phyloP scores from a whole-genome alignment of 176 grass and related monocot genomes.

The Olyra latifolia region DNA sequence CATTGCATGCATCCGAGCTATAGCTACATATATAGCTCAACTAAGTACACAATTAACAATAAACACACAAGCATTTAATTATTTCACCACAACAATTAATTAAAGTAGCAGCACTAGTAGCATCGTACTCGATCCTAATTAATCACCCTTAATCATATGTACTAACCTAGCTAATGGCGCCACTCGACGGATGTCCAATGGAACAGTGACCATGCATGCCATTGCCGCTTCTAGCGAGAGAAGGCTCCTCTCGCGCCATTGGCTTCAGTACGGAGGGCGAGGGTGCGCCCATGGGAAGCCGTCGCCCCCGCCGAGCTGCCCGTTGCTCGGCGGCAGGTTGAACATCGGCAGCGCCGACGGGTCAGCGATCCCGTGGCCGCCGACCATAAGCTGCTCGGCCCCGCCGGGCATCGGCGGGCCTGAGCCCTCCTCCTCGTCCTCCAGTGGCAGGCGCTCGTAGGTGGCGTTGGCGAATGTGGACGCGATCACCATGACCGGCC shows the following conservation, averaged over 20 bases:
- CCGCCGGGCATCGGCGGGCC: slow-evolving; percentile 42
- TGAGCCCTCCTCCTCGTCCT: slow-evolving; percentile 67
- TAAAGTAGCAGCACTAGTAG: background rate
- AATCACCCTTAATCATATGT: slow-evolving; percentile 52
- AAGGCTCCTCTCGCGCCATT: background rate
- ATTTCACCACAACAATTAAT: slow-evolving; percentile 24
- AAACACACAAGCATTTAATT: slow-evolving; percentile 41
- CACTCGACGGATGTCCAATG: slow-evolving; percentile 38
- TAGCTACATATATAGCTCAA: slow-evolving; percentile 26
- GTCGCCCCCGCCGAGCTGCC: slow-evolving; percentile 60
- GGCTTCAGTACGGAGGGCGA: slow-evolving; percentile 62
- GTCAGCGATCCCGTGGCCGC: slow-evolving; percentile 58
- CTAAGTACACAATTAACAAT: slow-evolving; percentile 40
- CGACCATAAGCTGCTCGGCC: slow-evolving; percentile 47
- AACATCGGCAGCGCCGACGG: slow-evolving; percentile 67
- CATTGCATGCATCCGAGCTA: slow-evolving; percentile 7
- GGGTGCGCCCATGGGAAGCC: slow-evolving; percentile 69
- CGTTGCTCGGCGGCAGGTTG: slow-evolving; percentile 56
- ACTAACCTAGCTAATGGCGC: slow-evolving; percentile 50
- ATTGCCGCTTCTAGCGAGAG: background rate
- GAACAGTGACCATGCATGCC: slow-evolving; percentile 50
- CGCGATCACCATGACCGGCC: slow-evolving; percentile 93
- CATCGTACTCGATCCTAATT: slow-evolving; percentile 12
- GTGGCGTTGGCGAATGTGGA: slow-evolving; percentile 95
- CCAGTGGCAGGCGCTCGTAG: slow-evolving; percentile 83